Evolutionary conservation across 495 filamentous ascomycete species (phyloP).

Genomic region (Neurospora tetrasperma): DNA sequence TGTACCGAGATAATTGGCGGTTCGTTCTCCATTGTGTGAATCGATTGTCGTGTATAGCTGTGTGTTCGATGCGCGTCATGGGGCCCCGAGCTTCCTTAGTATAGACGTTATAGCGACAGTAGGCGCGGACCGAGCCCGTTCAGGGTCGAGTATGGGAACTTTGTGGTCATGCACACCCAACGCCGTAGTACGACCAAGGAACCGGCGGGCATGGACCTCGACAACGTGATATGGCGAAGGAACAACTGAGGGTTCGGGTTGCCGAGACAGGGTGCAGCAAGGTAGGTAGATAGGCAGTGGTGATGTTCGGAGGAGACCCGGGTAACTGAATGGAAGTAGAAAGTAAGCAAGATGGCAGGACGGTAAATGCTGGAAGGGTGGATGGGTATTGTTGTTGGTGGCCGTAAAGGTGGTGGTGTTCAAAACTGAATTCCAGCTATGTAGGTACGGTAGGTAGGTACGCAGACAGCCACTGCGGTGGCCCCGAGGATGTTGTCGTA

Average conservation of each 20-base stretch:
- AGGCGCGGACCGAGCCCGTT: neutral
- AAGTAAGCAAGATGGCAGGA: neutral
- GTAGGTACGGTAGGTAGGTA: neutral
- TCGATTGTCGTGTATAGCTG: constrained; percentile 8
- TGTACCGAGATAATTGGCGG: constrained; percentile 21
- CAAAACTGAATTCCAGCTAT: neutral
- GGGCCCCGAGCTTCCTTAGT: neutral
- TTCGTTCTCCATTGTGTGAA: constrained; percentile 35
- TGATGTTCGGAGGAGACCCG: neutral
- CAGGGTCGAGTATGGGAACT: neutral
- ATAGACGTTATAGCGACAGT: neutral
- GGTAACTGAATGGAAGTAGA: neutral
- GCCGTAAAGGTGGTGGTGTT: neutral
- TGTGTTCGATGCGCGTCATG: constrained; percentile 16
- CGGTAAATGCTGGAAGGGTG: neutral
- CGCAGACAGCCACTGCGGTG: neutral
- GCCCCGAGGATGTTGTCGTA: neutral
- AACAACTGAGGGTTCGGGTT: neutral
- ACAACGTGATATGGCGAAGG: neutral
- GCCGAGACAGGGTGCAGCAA: neutral
- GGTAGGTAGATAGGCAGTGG: neutral
- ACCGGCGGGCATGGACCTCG: neutral
- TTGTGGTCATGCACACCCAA: neutral
- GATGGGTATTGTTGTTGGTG: neutral
- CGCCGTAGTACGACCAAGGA: neutral